These are phyloP conservation scores for Lasiodiplodia citricola DNA, from an alignment of 2,329 filamentous ascomycete genomes.

Conservation along the genomic window DNA sequence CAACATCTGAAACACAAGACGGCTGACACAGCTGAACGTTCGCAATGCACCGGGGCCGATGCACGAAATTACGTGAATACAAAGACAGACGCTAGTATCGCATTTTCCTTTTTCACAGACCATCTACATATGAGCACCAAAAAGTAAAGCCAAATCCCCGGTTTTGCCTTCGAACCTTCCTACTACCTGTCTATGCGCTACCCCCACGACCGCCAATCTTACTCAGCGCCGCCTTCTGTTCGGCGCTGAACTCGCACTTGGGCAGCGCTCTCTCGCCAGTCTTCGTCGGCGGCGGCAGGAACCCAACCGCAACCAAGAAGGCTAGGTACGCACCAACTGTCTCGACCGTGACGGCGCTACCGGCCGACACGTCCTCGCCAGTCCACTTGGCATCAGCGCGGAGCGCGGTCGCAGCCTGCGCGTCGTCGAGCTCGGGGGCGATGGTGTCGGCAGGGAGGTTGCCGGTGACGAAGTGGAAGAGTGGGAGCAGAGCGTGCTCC, in stretches of 20 bases:
- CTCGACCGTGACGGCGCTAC: conserved; percentile 62
- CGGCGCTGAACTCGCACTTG: conserved; percentile 49
- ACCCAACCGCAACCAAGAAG: conserved; percentile 67
- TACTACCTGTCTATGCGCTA: conserved; percentile 25
- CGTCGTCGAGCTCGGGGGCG: conserved; percentile 76
- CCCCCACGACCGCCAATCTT: conserved; percentile 62
- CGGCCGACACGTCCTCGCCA: conserved; percentile 61
- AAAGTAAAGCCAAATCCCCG: too few relatives aligned
- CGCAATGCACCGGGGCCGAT: too few relatives aligned
- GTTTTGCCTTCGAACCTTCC: too few relatives aligned
- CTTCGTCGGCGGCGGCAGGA: conserved; percentile 58
- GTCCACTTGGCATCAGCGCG: conserved; percentile 67
- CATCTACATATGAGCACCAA: too few relatives aligned
- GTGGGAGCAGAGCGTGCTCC: conserved; percentile 70
- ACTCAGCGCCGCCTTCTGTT: conserved; percentile 55
- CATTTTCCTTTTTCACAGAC: too few relatives aligned
- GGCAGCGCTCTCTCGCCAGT: conserved; percentile 50
- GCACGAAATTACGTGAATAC: too few relatives aligned
- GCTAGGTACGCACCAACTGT: conserved; percentile 68
- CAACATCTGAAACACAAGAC: too few relatives aligned
- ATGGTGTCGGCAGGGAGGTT: conserved; percentile 73
- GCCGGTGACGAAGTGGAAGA: conserved; percentile 74
- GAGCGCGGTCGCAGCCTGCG: conserved; percentile 69
- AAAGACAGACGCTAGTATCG: too few relatives aligned
- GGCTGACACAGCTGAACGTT: too few relatives aligned